Percentiles rank a stretch among this genome's conserved stretches.
Evolutionary conservation across 306 rosid species (phyloP).

Genomic region (Pterocarpus macrocarpus): DNA sequence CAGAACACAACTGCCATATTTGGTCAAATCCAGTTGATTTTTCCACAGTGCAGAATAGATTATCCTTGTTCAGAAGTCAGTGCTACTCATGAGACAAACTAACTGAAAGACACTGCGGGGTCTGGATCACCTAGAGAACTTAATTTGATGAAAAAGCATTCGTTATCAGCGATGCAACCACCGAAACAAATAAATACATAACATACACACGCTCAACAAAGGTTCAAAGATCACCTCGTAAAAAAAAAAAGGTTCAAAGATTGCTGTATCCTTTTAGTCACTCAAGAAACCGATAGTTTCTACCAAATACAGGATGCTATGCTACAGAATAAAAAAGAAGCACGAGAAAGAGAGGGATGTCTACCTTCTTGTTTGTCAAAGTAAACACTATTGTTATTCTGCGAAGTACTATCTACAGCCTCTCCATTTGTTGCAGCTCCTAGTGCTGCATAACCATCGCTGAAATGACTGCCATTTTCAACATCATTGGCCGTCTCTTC

Average conservation of each 20-base stretch:
- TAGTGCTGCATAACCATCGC: not conserved
- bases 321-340: slow-evolving; percentile 5
- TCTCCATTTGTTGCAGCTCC: slow-evolving; percentile 36
- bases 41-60: not conserved
- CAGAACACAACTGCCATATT: not conserved
- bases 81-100: not conserved
- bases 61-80: slow-evolving; percentile 6
- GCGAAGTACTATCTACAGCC: slow-evolving; percentile 1
- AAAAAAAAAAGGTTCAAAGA: not conserved
- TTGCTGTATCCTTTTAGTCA: not conserved
- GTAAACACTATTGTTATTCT: slow-evolving; percentile 35
- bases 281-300: not conserved
- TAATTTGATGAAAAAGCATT: not conserved
- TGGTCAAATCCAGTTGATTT: not conserved
- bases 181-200: not conserved
- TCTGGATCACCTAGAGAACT: not conserved
- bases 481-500: slow-evolving; percentile 14
- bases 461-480: not conserved
- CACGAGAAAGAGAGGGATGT: not conserved
- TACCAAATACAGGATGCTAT: slow-evolving; percentile 2
- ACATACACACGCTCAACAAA: not conserved
- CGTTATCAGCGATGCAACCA: no score
- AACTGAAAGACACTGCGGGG: no score
- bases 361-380: slow-evolving; percentile 46
- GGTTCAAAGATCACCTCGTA: no score